These are phyloP conservation scores for Trichoderma guizhouense DNA, from an alignment of 2,329 filamentous ascomycete species.

Conservation along the genomic window DNA sequence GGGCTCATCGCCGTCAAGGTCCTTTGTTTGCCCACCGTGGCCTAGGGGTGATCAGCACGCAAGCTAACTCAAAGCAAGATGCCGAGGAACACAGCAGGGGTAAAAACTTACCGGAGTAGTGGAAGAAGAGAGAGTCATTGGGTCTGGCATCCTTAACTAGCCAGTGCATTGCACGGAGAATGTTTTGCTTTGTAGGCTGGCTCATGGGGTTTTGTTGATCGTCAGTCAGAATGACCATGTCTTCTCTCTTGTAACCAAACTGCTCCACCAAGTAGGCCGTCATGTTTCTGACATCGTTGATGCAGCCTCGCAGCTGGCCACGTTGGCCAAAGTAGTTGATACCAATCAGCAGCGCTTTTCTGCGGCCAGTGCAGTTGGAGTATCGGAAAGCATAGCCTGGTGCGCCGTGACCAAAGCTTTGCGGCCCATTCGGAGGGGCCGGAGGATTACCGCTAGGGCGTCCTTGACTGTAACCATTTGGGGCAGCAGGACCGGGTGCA, in stretches of 20 bases:
- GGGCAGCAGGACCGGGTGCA: conserved; percentile 9
- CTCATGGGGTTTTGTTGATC: conserved; percentile 98
- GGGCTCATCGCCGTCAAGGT: conserved; percentile 75
- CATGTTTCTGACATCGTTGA: conserved; percentile 98
- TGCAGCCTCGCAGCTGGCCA: conserved; percentile 86
- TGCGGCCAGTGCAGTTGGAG: conserved; percentile 80
- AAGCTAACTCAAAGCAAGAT: neutral
- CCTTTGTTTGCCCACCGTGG: conserved; percentile 77
- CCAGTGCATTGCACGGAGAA: conserved; percentile 96
- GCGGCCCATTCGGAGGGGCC: conserved; percentile 61
- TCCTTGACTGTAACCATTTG: conserved; percentile 13
- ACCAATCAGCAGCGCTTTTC: conserved; percentile 87
- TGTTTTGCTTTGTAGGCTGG: conserved; percentile 93
- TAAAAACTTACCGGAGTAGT: conserved; percentile 71
- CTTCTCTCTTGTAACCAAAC: conserved; percentile 89
- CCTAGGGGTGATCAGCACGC: conserved; percentile 41
- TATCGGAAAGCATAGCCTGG: conserved; percentile 86
- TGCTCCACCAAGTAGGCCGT: conserved; percentile 82
- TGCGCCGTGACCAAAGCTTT: conserved; percentile 76
- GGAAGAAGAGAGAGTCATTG: conserved; percentile 95
- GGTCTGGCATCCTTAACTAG: conserved; percentile 87
- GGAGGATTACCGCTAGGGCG: conserved; percentile 45
- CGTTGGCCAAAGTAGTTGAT: conserved; percentile 97
- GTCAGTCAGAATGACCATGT: conserved; percentile 96
- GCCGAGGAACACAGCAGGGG: neutral